Conservation (phyloP, 257 asterid species). For the Ballota nigra region DNA sequence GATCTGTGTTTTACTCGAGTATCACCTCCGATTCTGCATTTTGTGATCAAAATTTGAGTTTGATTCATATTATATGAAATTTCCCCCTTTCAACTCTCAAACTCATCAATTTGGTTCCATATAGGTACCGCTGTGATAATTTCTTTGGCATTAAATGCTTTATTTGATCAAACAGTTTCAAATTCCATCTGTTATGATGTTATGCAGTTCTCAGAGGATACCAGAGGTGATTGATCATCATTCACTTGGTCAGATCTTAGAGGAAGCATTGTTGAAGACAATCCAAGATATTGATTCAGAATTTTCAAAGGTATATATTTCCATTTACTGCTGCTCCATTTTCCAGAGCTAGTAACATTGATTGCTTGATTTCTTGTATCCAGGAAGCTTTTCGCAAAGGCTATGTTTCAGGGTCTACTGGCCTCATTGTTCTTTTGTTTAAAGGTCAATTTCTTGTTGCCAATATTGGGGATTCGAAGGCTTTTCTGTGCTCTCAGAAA, state of each 20-base stretch:
- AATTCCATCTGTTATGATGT: constrained; percentile 17
- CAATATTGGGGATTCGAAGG: constrained; percentile 74
- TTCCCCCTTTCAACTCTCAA: neutral
- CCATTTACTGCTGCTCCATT: constrained; percentile 14
- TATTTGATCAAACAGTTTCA: neutral
- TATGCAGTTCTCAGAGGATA: constrained; percentile 30
- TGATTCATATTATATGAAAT: neutral
- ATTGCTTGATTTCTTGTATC: constrained; percentile 21
- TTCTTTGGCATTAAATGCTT: neutral
- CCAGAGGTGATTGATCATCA: constrained; percentile 21
- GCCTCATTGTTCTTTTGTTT: constrained; percentile 46
- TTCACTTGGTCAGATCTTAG: constrained; percentile 35
- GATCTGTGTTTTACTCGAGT: neutral
- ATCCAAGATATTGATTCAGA: constrained; percentile 68
- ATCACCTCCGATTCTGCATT: neutral
- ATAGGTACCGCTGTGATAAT: neutral
- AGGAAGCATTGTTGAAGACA: constrained; percentile 60
- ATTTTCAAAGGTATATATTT: constrained; percentile 45
- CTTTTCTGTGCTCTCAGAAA: constrained; percentile 51
- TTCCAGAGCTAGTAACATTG: neutral
- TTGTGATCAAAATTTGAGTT: neutral
- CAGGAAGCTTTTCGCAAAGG: constrained; percentile 63
- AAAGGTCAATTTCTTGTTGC: constrained; percentile 49
- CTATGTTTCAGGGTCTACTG: constrained; percentile 64
- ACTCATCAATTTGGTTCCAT: neutral